Evolutionary conservation across 1,139 yeast species (phyloP), one percentile per base, ranked within the genome.

Genomic region (Sugiyamaella novakii): DNA sequence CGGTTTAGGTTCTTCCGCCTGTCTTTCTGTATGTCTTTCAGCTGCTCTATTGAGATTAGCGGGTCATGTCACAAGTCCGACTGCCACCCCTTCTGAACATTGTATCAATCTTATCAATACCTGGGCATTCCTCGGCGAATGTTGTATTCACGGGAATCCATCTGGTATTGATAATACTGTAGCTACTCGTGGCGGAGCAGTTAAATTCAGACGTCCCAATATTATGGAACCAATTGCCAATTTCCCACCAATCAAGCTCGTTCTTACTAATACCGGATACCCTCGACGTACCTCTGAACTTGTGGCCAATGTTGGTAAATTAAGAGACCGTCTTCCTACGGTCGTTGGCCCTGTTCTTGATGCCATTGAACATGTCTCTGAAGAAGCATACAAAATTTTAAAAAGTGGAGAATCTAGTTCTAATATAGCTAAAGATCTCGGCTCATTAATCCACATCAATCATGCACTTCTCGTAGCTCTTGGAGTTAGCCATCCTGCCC

Each of bases 141-240:
- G 85, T 62, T 88, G 97, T 65, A 87, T 89, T 61, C 98, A 92
- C 64, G 98, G 98, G 1, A 91, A 87, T 59, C 99, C 99, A 8
- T 84, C 95, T 17, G 99, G 99, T 12, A 89, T 94, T 49, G 99
- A 92, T 65, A 92, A 92, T 63, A 91, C 97, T 0, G 97, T 92
- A 45, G 95, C 98, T 2, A 85, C 96, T 0, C 83, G 83, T 58
- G 99, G 99, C 22, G 97, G 97, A 39, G 98, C 98, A 0, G 96
- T 92, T 1, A 75, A 85, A 80, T 92, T 83, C 70, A 92, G 85
- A 67, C 77, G 95, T 47, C 64, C 64, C 45, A 76, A 83, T 39
- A 79, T 80, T 14, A 72, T 87, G 52, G 80, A 84, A 1, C 75
- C 80, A 14, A 80, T 84, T 78, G 73, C 85, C 56, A 79, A 80